These are phyloP conservation scores for Xerocomus minutiporus DNA, from an alignment of 1,284 basidiomycete genomes.

Conservation along the genomic window DNA sequence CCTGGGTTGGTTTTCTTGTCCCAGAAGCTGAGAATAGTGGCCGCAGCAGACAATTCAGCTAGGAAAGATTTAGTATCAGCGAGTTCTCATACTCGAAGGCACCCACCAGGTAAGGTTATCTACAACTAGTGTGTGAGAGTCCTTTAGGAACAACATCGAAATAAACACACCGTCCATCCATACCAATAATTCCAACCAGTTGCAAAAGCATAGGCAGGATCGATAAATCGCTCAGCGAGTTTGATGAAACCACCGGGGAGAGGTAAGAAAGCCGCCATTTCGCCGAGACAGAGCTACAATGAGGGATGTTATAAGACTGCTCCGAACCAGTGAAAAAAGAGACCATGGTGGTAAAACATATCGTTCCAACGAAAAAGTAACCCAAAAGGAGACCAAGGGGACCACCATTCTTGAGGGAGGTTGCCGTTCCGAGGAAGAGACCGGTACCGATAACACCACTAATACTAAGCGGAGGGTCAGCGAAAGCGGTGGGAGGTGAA, in stretches of 20 bases:
- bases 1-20: conserved; percentile 48
- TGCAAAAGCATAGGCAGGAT: conserved; percentile 63
- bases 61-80: background rate
- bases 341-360: conserved; percentile 32
- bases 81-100: background rate
- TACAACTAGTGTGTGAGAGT: conserved; percentile 2
- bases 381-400: conserved; percentile 34
- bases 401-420: conserved; percentile 28
- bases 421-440: conserved; percentile 38
- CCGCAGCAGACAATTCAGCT: conserved; percentile 61
- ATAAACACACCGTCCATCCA: conserved; percentile 49
- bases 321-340: background rate
- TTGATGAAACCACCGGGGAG: conserved; percentile 61
- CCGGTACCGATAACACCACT: conserved; percentile 50
- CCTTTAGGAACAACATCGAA: background rate
- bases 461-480: conserved; percentile 16
- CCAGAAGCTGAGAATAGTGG: conserved; percentile 63
- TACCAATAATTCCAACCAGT: conserved; percentile 71
- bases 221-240: conserved; percentile 64
- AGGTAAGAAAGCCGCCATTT: conserved; percentile 37
- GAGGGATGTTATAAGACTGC: background rate
- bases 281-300: conserved; percentile 33
- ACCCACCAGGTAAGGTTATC: conserved; percentile 28
- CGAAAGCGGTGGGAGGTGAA: background rate
- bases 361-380: conserved; percentile 32